Percentiles rank a stretch among this genome's conserved stretches.
These are phyloP conservation scores for Conticribra guillardii DNA, from an alignment of 108 stramenopile species.

Conservation along the genomic window DNA sequence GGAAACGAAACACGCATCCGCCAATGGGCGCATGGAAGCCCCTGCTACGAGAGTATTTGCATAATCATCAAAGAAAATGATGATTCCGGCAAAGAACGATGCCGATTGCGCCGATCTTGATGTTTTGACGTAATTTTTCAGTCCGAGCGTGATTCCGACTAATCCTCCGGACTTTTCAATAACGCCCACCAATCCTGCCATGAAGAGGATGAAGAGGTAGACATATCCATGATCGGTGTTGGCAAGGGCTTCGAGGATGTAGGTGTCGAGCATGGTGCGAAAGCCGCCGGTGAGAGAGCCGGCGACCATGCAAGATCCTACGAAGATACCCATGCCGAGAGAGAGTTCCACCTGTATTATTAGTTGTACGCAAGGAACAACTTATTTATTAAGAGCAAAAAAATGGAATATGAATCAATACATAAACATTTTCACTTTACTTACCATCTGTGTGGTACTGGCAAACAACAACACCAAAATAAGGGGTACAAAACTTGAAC, in stretches of 20 bases:
- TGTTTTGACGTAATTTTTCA: constrained; percentile 44
- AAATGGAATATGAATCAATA: not conserved
- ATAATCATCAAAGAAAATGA: constrained; percentile 68
- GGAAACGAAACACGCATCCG: constrained; percentile 52
- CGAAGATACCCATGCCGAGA: constrained; percentile 56
- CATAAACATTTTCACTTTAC: not conserved
- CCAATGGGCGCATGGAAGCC: constrained; percentile 50
- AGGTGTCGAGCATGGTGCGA: constrained; percentile 49
- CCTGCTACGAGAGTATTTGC: constrained; percentile 64
- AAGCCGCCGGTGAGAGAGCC: constrained; percentile 51
- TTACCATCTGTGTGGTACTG: constrained; percentile 42
- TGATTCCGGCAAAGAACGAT: constrained; percentile 42
- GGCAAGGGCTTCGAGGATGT: constrained; percentile 55
- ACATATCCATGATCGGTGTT: constrained; percentile 37
- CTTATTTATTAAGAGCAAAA: not conserved
- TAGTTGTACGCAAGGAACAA: not conserved
- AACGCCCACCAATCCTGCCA: constrained; percentile 60
- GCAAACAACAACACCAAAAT: constrained; percentile 53
- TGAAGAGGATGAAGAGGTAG: constrained; percentile 57
- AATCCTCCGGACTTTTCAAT: constrained; percentile 63
- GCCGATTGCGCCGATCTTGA: constrained; percentile 49
- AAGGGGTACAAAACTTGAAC: constrained; percentile 56
- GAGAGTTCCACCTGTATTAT: constrained; percentile 45
- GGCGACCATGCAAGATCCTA: constrained; percentile 60
- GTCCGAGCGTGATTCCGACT: constrained; percentile 35